A percentile compares a stretch with the other conserved stretches of the same genome.
phyloP scores from a whole-genome alignment of 441 rosid genomes.

The Bruguiera hainesii region DNA sequence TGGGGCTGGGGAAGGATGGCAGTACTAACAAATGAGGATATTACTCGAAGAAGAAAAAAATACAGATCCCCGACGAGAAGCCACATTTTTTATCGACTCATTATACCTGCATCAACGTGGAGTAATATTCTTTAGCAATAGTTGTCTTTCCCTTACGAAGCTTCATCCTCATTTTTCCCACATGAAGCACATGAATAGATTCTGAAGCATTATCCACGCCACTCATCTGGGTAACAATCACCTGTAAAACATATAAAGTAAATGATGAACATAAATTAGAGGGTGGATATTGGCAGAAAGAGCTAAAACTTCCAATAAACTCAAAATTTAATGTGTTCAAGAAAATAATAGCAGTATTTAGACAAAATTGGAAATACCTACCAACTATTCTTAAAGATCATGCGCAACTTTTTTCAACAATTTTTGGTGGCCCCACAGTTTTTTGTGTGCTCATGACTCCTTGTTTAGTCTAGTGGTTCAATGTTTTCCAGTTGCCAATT shows the following conservation, averaged over 20 bases:
- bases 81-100: not conserved
- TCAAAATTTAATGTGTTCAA: no score
- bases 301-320: not conserved
- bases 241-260: slow-evolving; percentile 35
- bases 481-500: no score
- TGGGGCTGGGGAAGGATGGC: not conserved
- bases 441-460: no score
- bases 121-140: slow-evolving; percentile 82
- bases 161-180: slow-evolving; percentile 97
- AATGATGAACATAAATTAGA: not conserved
- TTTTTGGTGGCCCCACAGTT: no score
- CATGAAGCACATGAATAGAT: slow-evolving; percentile 78
- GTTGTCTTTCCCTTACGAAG: slow-evolving; percentile 75
- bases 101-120: slow-evolving; percentile 72
- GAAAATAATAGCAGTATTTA: no score
- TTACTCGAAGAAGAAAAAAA: not conserved
- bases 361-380: no score
- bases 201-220: slow-evolving; percentile 67
- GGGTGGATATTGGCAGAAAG: not conserved
- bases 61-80: not conserved
- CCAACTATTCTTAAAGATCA: no score
- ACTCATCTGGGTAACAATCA: slow-evolving; percentile 73
- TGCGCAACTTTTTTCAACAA: no score
- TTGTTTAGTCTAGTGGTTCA: no score
- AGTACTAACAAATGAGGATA: not conserved